Evolutionary conservation across 495 filamentous ascomycete species (phyloP), one percentile per base, ranked within the genome.

Genomic region (Geopyxis carbonaria): DNA sequence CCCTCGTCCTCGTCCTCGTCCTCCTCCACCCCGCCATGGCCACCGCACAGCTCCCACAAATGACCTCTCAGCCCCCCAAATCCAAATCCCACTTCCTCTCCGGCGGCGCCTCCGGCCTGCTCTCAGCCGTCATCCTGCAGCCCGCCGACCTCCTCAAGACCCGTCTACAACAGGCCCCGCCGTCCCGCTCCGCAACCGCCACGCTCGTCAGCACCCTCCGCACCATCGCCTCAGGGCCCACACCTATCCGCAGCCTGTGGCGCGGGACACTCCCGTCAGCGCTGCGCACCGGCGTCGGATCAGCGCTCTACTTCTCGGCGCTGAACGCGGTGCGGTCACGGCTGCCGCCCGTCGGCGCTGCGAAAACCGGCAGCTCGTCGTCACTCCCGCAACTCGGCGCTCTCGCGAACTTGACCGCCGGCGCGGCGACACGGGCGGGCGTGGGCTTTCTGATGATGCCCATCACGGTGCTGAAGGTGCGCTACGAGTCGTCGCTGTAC

Each of bases 131-230:
- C 42, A 74, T 94, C 48, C 76, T 97, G 36, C 89, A 97, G 61
- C 89, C 89, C 20, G 82, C 86, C 55, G 89, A 95, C 59, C 79
- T 95, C 15, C 76, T 97, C 59, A 97, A 97, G 64, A 97, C 78
- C 25, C 83, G 91, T 31, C 72, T 95, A 40, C 89, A 99, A 53
- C 82, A 89, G 57, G 69, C 70, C 25, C 52, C 51, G 5, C 46
- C 46, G 13, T 34, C 30, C 22, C 58, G 63, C 44, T 68, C 68
- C 34, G 68, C 69, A 3, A 67, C 66, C 42, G 58, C 65, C 43
- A 75, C 83, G 10, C 71, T 93, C 38, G 58, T 73, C 49, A 61
- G 64, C 21, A 79, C 80, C 9, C 56, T 94, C 51, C 73, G 74
- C 54, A 62, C 73, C 15, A 80, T 94, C 50, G 76, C 78, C 16